A percentile compares a stretch with the other conserved stretches of the same genome.
phyloP scores from a whole-genome alignment of 306 rosid genomes.

The Fragaria ananassa region DNA sequence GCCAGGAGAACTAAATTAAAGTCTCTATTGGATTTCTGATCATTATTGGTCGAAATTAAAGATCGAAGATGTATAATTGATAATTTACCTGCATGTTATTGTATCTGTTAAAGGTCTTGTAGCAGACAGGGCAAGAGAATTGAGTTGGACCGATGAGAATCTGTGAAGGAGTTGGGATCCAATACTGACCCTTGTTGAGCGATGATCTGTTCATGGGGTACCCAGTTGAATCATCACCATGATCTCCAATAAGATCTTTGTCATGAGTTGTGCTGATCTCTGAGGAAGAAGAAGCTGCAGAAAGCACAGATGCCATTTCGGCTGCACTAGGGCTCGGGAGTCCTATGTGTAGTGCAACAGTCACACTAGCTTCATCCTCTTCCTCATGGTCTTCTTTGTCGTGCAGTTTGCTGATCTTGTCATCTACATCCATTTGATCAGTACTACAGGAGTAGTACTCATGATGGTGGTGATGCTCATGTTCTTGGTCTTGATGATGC shows the following conservation, averaged over 20 bases:
- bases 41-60: not conserved
- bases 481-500: slow-evolving; percentile 5
- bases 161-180: slow-evolving; percentile 99
- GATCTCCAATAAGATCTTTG: slow-evolving; percentile 18
- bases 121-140: slow-evolving; percentile 97
- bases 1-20: not conserved
- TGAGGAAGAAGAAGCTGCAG: slow-evolving; percentile 36
- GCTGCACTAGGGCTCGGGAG: slow-evolving; percentile 93
- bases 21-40: not conserved
- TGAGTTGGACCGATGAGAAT: slow-evolving; percentile 98
- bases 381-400: slow-evolving; percentile 14
- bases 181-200: slow-evolving; percentile 87
- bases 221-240: slow-evolving; percentile 42
- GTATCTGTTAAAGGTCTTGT: slow-evolving; percentile 95
- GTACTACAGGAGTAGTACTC: slow-evolving; percentile 1
- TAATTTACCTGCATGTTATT: slow-evolving; percentile 91
- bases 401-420: slow-evolving; percentile 3
- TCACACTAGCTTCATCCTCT: slow-evolving; percentile 32
- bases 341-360: slow-evolving; percentile 97
- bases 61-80: not conserved
- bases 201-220: slow-evolving; percentile 27
- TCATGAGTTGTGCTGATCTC: slow-evolving; percentile 30
- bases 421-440: slow-evolving; percentile 44
- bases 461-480: not conserved
- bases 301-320: slow-evolving; percentile 73